Evolutionary conservation across 805 yeast genomes (phyloP), one percentile per base, ranked within the genome.

Genomic region (Saccharomycopsis schoenii): DNA sequence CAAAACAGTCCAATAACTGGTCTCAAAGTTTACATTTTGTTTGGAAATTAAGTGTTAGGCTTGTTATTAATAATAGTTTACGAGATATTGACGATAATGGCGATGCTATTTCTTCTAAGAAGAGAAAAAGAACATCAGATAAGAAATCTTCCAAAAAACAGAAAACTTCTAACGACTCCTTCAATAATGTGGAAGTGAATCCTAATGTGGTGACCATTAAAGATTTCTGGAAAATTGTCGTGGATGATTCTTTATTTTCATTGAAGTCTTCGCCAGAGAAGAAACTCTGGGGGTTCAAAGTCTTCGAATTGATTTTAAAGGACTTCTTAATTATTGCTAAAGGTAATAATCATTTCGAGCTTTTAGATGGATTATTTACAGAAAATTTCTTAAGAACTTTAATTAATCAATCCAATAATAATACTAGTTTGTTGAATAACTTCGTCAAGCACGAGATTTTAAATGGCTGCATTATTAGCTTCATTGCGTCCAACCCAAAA

Each of bases 211-310:
- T 82, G 34, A 70, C 76, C 2, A 68, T 83, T 50, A 70, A 75
- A 9, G 94, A 88, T 59, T 91, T 93, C 70, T 91, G 96, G 96
- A 81, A 83, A 66, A 75, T 79, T 2, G 84, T 83, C 5, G 81
- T 93, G 15, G 97, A 93, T 69, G 94, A 90, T 67, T 80, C 87
- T 3, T 82, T 88, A 62, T 92, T 93, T 66, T 77, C 88, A 4
- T 83, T 82, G 42, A 83, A 85, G 65, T 78, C 97, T 0, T 90
- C 97, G 0, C 82, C 85, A 39, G 97, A 92, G 71, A 78, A 97
- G 61, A 93, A 92, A 70, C 88, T 80, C 71, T 82, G 89, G 81
- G 98, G 97, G 0, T 83, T 92, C 67, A 88, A 88, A 66, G 80
- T 91, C 11, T 83, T 92, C 63, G 77, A 73, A 51, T 74, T 77